Evolutionary conservation across 345 rosid genomes (phyloP).

Genomic region (Arabis hirsuta): DNA sequence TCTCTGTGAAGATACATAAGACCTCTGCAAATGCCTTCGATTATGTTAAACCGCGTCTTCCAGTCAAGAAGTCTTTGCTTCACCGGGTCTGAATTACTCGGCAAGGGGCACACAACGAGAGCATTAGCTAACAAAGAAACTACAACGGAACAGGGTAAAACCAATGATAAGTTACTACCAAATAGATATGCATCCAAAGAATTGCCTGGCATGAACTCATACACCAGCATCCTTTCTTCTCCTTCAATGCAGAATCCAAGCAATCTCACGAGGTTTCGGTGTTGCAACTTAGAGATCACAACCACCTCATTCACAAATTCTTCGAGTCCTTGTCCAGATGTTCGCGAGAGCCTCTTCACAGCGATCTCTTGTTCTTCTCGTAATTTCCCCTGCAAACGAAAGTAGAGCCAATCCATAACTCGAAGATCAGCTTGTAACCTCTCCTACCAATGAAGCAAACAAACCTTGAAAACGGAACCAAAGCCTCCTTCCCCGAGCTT

Average conservation of each 20-base stretch:
- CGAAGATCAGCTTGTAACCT: background rate
- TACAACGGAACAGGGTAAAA: background rate
- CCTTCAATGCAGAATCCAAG: constrained; percentile 59
- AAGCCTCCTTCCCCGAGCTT: constrained; percentile 59
- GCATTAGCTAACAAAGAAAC: background rate
- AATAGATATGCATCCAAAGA: constrained; percentile 47
- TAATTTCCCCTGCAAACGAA: constrained; percentile 51
- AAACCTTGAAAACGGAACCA: constrained; percentile 45
- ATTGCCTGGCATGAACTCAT: constrained; percentile 52
- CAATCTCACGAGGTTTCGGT: constrained; percentile 61
- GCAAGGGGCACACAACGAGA: background rate
- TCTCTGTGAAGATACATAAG: constrained; percentile 50
- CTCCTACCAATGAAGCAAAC: background rate
- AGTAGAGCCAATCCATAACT: background rate
- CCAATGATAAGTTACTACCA: constrained; percentile 34
- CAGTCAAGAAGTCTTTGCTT: constrained; percentile 38
- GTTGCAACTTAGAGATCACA: constrained; percentile 63
- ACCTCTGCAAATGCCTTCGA: constrained; percentile 51
- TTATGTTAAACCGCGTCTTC: constrained; percentile 42
- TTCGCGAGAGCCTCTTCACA: constrained; percentile 57
- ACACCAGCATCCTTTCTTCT: constrained; percentile 60
- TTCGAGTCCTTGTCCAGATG: constrained; percentile 58
- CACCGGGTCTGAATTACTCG: constrained; percentile 32
- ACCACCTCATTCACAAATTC: constrained; percentile 63
- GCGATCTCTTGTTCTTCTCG: constrained; percentile 52